Percentiles rank a stretch among this genome's conserved stretches.
Conservation (phyloP, 345 rosid genomes). For the Stellera chamaejasme region DNA sequence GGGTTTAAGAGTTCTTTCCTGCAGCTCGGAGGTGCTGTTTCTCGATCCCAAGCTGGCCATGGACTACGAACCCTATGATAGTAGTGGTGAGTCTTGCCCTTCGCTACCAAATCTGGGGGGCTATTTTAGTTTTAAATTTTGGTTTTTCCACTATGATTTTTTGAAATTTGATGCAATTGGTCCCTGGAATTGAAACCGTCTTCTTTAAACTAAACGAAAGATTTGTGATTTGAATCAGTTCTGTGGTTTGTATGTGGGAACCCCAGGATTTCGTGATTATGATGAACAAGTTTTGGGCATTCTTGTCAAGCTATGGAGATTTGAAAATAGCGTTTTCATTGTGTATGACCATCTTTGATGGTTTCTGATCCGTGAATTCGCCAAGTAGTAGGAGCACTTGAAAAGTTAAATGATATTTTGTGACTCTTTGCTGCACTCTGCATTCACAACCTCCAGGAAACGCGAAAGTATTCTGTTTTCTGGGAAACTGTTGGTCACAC, state of each 20-base stretch:
- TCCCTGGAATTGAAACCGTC: no score
- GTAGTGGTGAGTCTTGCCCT: slow-evolving; percentile 56
- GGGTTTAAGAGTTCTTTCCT: slow-evolving; percentile 1
- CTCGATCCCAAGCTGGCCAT: slow-evolving; percentile 27
- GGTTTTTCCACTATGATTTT: neutral
- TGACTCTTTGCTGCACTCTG: neutral
- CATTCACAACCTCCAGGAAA: neutral
- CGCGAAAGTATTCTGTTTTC: neutral
- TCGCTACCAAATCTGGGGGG: slow-evolving; percentile 9
- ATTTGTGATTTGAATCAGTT: no score
- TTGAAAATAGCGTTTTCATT: no score
- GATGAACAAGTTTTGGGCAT: no score
- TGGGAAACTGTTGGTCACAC: neutral
- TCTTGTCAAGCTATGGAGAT: no score
- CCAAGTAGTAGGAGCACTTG: no score
- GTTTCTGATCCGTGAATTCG: neutral
- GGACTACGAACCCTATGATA: slow-evolving; percentile 68
- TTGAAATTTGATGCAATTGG: neutral
- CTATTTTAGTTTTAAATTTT: neutral
- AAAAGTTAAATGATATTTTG: no score
- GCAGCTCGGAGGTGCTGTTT: neutral
- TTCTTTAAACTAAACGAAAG: no score
- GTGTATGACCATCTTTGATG: neutral
- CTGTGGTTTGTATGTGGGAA: no score
- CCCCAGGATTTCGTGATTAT: no score